Conservation (phyloP, 2,329 filamentous ascomycete species). For the Scytalidium sp. region DNA sequence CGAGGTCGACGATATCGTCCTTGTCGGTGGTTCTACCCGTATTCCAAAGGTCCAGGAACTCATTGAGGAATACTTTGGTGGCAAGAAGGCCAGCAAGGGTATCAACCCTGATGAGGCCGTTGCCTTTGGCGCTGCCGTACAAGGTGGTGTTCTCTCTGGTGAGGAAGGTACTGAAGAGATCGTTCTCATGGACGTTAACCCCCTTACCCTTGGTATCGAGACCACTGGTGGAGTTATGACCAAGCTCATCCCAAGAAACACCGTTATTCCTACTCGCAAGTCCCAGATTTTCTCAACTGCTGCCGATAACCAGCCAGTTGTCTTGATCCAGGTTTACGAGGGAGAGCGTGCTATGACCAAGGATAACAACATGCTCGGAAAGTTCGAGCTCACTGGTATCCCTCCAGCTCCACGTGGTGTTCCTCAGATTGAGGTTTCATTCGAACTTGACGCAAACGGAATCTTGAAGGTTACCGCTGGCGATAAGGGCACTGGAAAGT, state of each 20-base stretch:
- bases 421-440: slow-evolving; percentile 97
- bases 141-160: slow-evolving; percentile 91
- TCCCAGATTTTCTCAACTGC: slow-evolving; percentile 97
- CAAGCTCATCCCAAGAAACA: slow-evolving; percentile 93
- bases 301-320: slow-evolving; percentile 93
- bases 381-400: slow-evolving; percentile 96
- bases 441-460: slow-evolving; percentile 97
- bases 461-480: slow-evolving; percentile 94
- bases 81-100: slow-evolving; percentile 98
- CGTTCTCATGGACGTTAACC: slow-evolving; percentile 97
- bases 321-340: slow-evolving; percentile 93
- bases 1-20: slow-evolving; percentile 93
- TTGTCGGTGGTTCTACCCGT: slow-evolving; percentile 98
- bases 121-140: slow-evolving; percentile 94
- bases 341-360: slow-evolving; percentile 93
- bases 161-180: slow-evolving; percentile 77
- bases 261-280: slow-evolving; percentile 92
- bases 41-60: slow-evolving; percentile 96
- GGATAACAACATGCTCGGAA: slow-evolving; percentile 96
- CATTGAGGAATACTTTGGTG: slow-evolving; percentile 91
- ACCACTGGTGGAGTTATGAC: slow-evolving; percentile 98
- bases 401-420: slow-evolving; percentile 93
- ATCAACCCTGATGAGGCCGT: slow-evolving; percentile 99
- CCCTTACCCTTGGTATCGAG: slow-evolving; percentile 93
- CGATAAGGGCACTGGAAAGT: slow-evolving; percentile 98